phyloP scores from a whole-genome alignment of 2,329 filamentous ascomycete genomes.

The Fusarium sp. region DNA sequence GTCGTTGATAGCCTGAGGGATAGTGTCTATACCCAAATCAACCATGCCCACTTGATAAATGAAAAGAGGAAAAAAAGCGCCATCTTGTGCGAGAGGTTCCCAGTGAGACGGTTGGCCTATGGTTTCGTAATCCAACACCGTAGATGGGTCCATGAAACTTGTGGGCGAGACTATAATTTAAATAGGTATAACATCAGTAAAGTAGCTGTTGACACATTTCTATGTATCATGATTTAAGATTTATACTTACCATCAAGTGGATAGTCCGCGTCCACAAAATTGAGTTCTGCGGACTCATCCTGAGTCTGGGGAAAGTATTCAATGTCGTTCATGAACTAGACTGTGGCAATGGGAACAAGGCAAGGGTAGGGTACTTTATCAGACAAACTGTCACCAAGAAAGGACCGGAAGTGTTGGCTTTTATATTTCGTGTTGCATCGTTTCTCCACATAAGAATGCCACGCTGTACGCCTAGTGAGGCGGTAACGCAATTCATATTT shows the following conservation, averaged over 20 bases:
- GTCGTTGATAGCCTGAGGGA: not conserved
- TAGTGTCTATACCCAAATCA: not conserved
- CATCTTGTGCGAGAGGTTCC: not conserved
- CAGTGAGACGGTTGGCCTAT: conserved; percentile 3
- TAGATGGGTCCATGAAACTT: not conserved
- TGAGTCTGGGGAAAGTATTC: not conserved
- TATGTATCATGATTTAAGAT: conserved; percentile 8
- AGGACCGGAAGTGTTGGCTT: conserved; percentile 2
- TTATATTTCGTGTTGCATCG: not conserved
- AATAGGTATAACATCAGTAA: not conserved
- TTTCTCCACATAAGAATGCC: not conserved
- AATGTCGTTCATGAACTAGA: conserved; percentile 18
- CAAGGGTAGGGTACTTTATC: not conserved
- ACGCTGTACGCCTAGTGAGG: conserved; percentile 8
- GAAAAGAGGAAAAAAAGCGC: not conserved
- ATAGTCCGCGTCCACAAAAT: conserved; percentile 29
- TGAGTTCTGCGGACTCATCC: conserved; percentile 27
- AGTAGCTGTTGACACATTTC: not conserved
- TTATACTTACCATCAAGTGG: conserved; percentile 17
- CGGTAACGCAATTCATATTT: not conserved
- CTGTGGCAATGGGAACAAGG: not conserved
- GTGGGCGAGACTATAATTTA: conserved; percentile 7
- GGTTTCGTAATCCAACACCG: not conserved
- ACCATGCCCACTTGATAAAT: not conserved
- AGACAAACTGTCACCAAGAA: not conserved